These are phyloP conservation scores for Coemansia guatemalensis DNA, from an alignment of 192 early-diverging fungal genomes.

Conservation along the genomic window DNA sequence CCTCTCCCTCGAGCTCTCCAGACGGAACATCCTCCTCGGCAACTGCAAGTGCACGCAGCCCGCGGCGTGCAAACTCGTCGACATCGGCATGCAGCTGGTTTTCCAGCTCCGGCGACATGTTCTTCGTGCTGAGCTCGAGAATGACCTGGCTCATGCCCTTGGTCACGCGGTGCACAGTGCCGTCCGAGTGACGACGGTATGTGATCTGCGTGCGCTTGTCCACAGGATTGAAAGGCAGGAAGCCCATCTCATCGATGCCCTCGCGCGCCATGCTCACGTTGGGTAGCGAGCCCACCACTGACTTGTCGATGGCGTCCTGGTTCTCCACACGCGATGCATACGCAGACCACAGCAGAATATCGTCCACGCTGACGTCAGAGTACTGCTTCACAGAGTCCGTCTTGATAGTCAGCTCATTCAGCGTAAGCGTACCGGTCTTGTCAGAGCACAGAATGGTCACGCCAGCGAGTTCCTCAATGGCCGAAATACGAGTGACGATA, in stretches of 20 bases:
- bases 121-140: slow-evolving; percentile 67
- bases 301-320: slow-evolving; percentile 81
- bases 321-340: slow-evolving; percentile 77
- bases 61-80: slow-evolving; percentile 66
- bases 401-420: slow-evolving; percentile 80
- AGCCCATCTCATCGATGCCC: slow-evolving; percentile 66
- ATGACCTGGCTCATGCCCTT: slow-evolving; percentile 78
- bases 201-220: slow-evolving; percentile 77
- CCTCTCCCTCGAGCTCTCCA: slow-evolving; percentile 59
- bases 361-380: slow-evolving; percentile 59
- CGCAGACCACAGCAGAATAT: slow-evolving; percentile 66
- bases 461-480: slow-evolving; percentile 79
- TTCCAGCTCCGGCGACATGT: slow-evolving; percentile 64
- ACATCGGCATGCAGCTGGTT: slow-evolving; percentile 65
- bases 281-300: slow-evolving; percentile 65
- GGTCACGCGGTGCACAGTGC: slow-evolving; percentile 65
- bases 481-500: slow-evolving; percentile 77
- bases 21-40: slow-evolving; percentile 67
- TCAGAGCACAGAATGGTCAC: slow-evolving; percentile 87
- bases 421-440: slow-evolving; percentile 94
- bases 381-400: slow-evolving; percentile 69
- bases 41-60: slow-evolving; percentile 73
- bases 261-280: slow-evolving; percentile 59
- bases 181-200: slow-evolving; percentile 63
- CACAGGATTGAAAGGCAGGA: slow-evolving; percentile 73